Evolutionary conservation across 495 filamentous ascomycete genomes (phyloP).

Genomic region (Penicillium ucsense): DNA sequence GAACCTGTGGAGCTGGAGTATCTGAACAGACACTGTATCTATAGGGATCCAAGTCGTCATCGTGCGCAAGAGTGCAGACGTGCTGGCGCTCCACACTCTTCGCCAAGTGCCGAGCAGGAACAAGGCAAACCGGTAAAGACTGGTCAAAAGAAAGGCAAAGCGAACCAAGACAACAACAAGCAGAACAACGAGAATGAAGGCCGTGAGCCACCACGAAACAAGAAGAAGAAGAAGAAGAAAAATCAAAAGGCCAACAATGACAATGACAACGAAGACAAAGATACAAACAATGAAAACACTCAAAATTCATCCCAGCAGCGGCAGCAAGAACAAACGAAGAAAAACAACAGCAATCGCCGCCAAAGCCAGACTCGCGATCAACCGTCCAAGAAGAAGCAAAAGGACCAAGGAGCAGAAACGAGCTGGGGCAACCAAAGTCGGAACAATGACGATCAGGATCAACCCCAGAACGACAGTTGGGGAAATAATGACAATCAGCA

Average conservation of each 20-base stretch:
- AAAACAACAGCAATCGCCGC: not conserved
- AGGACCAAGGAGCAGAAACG: too few species aligned
- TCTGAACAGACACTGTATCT: not conserved
- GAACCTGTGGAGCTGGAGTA: not conserved
- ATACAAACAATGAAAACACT: not conserved
- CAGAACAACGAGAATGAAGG: not conserved
- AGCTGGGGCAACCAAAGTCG: too few species aligned
- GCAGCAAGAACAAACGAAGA: not conserved
- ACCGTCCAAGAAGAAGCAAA: too few species aligned
- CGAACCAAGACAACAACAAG: not conserved
- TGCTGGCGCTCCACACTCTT: not conserved
- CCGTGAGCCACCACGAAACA: not conserved
- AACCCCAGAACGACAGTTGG: too few species aligned
- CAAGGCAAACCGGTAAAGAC: not conserved
- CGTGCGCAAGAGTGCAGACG: not conserved
- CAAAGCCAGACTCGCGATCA: too few species aligned
- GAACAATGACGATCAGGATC: too few species aligned
- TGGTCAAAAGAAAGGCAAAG: not conserved
- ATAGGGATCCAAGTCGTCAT: not conserved
- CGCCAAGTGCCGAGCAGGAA: not conserved
- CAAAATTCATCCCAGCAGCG: not conserved
- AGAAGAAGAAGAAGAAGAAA: not conserved
- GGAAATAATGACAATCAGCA: too few species aligned
- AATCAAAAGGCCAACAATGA: not conserved
- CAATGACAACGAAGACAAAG: not conserved